Conservation (phyloP, 1,284 basidiomycete species). For the Kwoniella shivajii region DNA sequence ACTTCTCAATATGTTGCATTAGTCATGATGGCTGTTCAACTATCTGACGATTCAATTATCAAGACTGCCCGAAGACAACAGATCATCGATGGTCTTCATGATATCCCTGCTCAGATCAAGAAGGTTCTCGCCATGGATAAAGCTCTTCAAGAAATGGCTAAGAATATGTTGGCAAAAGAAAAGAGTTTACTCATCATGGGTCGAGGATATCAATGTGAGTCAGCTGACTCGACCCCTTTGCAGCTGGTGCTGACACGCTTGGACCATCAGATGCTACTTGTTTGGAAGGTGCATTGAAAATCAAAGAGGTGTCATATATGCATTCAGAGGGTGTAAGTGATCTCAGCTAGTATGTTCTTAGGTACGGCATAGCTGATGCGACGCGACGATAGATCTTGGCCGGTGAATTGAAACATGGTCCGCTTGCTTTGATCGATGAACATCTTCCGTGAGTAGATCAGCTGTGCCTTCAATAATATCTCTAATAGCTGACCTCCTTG, state of each 20-base stretch:
- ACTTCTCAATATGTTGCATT: slow-evolving; percentile 99
- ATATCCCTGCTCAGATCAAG: slow-evolving; percentile 87
- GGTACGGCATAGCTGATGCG: neutral
- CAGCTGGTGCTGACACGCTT: neutral
- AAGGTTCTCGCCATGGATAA: slow-evolving; percentile 81
- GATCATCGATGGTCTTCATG: slow-evolving; percentile 93
- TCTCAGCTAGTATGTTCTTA: neutral
- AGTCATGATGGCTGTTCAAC: slow-evolving; percentile 96
- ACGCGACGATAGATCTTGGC: slow-evolving; percentile 69
- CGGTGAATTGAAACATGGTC: slow-evolving; percentile 98
- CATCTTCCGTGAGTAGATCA: slow-evolving; percentile 72
- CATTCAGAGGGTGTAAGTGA: slow-evolving; percentile 72
- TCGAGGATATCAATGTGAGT: slow-evolving; percentile 86
- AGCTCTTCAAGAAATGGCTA: slow-evolving; percentile 78
- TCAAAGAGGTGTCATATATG: slow-evolving; percentile 96
- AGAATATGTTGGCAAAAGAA: slow-evolving; percentile 73
- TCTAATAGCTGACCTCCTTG: slow-evolving; percentile 5
- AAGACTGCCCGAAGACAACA: slow-evolving; percentile 85
- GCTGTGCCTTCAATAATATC: neutral
- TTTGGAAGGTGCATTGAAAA: slow-evolving; percentile 97
- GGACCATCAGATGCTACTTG: slow-evolving; percentile 75
- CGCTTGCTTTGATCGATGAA: slow-evolving; percentile 95
- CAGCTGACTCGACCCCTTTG: neutral
- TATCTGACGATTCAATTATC: slow-evolving; percentile 95
- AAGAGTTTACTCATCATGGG: slow-evolving; percentile 96